A percentile compares a stretch with the other conserved stretches of the same genome.
phyloP scores from a whole-genome alignment of 2,329 filamentous ascomycete species.

The Trichoderma lentiforme region DNA sequence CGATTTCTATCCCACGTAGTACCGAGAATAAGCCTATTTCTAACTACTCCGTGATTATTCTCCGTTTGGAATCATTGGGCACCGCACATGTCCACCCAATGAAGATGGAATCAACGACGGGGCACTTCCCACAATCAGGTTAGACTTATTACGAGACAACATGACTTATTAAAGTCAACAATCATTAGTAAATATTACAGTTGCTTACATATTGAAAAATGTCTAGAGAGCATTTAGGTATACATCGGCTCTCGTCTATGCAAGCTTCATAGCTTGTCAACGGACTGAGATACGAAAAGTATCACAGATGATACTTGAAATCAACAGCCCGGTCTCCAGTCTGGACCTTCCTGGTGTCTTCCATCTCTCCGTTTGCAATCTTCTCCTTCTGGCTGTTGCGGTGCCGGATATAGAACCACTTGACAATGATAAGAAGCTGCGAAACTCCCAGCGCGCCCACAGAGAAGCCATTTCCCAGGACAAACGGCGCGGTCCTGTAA shows the following conservation, averaged over 20 bases:
- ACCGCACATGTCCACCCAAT: neutral
- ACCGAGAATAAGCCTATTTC: neutral
- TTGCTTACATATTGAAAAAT: neutral
- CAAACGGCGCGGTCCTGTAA: conserved; percentile 33
- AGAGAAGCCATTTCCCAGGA: conserved; percentile 29
- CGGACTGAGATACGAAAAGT: neutral
- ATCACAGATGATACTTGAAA: conserved; percentile 43
- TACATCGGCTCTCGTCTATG: neutral
- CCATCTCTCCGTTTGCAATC: conserved; percentile 38
- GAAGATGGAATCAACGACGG: neutral
- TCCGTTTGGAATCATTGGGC: neutral
- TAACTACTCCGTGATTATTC: neutral
- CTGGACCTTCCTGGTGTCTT: conserved; percentile 43
- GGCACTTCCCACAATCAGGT: neutral
- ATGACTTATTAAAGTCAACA: neutral
- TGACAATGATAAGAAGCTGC: conserved; percentile 36
- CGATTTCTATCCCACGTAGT: neutral
- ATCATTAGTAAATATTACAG: neutral
- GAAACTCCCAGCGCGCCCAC: conserved; percentile 29
- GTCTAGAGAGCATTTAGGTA: neutral
- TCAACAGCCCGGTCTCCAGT: conserved; percentile 47
- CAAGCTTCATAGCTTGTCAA: neutral
- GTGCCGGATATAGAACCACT: conserved; percentile 42
- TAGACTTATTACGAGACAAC: neutral
- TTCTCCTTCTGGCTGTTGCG: conserved; percentile 41